Evolutionary conservation across 768 basidiomycete genomes (phyloP), one percentile per base, ranked within the genome.

Genomic region (Symmetrospora coprosmae): DNA sequence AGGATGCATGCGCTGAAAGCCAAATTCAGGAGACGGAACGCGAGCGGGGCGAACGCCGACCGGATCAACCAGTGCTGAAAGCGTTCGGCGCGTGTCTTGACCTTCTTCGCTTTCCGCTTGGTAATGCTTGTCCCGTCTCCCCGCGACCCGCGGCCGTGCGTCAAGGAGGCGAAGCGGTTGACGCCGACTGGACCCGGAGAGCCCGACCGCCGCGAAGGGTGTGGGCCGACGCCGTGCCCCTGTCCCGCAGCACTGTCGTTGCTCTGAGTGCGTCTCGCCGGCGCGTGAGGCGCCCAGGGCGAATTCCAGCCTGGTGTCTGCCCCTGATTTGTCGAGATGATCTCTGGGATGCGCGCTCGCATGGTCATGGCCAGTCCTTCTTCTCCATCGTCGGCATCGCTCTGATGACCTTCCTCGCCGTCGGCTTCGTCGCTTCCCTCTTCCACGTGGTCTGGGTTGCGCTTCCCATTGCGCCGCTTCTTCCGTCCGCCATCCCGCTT

Each of bases 11-110:
- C 79, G 13, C 85, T 89, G 67, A 90, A 85, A 8, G 82, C 76
- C 65, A 92, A 82, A 69, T 90, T 90, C 71, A 83, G 78, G 66
- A 87, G 78, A 52, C 88, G 84, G 71, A 89, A 87, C 37, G 90
- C 43, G 48, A 70, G 59, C 9, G 69, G 69, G 27, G 69, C 66
- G 38, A 63, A 63, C 19, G 43, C 62, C 19, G 61, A 49, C 28
- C 43, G 34, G 3, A 64, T 23, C 13, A 63, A 45, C 30, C 43
- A 64, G n/a, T 27, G 23, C 27, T 41, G 9, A 19, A 28, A 58
- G n/a, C n/a, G 16, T 13, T 28, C 25, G 4, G 17, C 11, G 14
- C 43, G 19, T 11, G 30, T 46, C 16, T 23, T 11, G 13, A 13
- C 25, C 43, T 46, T 46, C 43, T 46, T 16, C 25, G 13, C 25